phyloP scores from a whole-genome alignment of 2,329 filamentous ascomycete species.

The Trichoderma sp. region DNA sequence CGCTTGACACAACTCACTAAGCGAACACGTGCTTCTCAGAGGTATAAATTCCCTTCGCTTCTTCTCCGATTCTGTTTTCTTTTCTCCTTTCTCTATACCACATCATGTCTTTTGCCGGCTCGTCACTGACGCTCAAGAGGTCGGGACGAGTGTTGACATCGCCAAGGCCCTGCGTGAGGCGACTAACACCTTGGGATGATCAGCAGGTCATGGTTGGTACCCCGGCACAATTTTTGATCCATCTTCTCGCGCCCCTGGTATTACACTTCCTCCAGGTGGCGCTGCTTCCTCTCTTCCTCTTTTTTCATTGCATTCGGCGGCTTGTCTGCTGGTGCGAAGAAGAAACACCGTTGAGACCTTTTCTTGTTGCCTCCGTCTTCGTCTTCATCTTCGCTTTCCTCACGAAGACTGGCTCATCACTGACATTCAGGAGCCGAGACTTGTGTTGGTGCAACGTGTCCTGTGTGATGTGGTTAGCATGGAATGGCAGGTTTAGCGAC shows the following conservation, averaged over 20 bases:
- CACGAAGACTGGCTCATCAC: background rate
- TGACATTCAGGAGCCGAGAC: background rate
- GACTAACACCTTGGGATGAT: conserved; percentile 12
- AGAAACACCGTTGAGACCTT: background rate
- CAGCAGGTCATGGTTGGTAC: background rate
- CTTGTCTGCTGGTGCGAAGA: background rate
- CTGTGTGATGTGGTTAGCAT: background rate
- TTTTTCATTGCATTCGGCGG: conserved; percentile 6
- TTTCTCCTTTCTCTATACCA: background rate
- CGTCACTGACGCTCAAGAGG: background rate
- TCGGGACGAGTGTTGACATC: conserved; percentile 4
- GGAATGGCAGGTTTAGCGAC: background rate
- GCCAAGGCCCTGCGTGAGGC: conserved; percentile 9
- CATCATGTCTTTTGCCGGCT: background rate
- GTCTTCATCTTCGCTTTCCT: background rate
- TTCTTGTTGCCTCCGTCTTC: background rate
- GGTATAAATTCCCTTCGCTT: background rate
- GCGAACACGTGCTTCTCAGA: background rate
- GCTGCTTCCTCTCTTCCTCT: background rate
- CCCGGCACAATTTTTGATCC: background rate
- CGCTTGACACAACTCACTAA: background rate
- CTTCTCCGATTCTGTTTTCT: background rate
- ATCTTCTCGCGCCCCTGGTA: background rate
- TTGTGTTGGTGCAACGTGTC: background rate
- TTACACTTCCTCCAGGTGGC: conserved; percentile 1